Base-by-base conservation (phyloP, 1,284 basidiomycete genomes). In the Moniliophthora roreri region DNA sequence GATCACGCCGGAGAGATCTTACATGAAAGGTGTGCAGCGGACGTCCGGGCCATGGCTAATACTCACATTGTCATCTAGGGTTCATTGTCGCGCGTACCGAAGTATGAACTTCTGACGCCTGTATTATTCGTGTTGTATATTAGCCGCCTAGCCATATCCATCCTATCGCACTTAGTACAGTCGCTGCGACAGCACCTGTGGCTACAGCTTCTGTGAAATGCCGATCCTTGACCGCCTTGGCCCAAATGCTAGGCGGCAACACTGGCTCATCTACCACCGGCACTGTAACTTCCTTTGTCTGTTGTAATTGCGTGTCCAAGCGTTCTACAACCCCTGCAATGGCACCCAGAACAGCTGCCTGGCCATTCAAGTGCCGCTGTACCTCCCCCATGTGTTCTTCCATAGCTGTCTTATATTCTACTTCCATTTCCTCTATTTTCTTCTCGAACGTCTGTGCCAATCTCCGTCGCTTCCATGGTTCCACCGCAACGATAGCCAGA, bases 391-490 rank as follows among this genome's bases (percentile, higher is more conserved):
- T 76, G 51, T 77, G 78, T 4, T 68, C 68, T 53, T 74, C 71
- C 49, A 87, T 60, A 58, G 75, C 66, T 45, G 63, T 66, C 58
- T 73, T 72, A 50, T 80, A 84, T 63, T 85, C 79, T 49, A 65
- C 63, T 60, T 84, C 84, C 74, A 94, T 77, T 67, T 88, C 84
- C 61, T 87, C 82, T 42, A 95, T 83, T 71, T 92, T 87, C 63
- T 79, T 82, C 73, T 96, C 94, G 58, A 98, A 90, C 44, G 90
- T 91, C 69, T 89, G 82, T 6, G 93, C 90, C 64, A 98, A 72
- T 60, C 85, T 76, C 60, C 81, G 78, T 53, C 95, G 79, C 70
- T 97, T 97, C 91, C 93, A 98, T 1, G 95, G 95, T 69, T 98
- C 95, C 44, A 98, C 91, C 45, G 95, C 71, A 15, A 91, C 69